Evolutionary conservation across 1,139 yeast genomes (phyloP).

Genomic region (Yamadazyma sp.): DNA sequence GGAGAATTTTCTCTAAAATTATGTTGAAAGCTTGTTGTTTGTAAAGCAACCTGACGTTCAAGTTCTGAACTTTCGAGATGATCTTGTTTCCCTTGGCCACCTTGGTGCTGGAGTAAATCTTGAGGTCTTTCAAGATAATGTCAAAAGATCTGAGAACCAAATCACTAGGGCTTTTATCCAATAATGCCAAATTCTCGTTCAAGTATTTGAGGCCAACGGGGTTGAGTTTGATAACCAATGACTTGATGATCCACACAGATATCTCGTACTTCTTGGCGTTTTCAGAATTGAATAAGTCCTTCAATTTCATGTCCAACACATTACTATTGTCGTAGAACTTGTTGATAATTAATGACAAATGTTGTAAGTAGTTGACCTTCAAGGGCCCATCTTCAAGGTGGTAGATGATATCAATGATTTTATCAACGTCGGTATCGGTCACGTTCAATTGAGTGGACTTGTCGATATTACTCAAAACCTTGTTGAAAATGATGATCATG

Average conservation of each 20-base stretch:
- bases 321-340: conserved; percentile 25
- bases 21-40: conserved; percentile 75
- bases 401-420: conserved; percentile 8
- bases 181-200: conserved; percentile 37
- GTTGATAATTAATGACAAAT: conserved; percentile 59
- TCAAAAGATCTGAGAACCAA: conserved; percentile 59
- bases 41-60: conserved; percentile 64
- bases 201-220: conserved; percentile 41
- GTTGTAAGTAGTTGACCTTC: conserved; percentile 60
- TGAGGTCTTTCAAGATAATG: conserved; percentile 64
- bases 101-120: conserved; percentile 48
- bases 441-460: conserved; percentile 19
- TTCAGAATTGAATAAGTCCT: conserved; percentile 3
- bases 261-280: conserved; percentile 43
- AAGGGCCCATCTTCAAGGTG: conserved; percentile 23
- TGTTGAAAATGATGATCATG: conserved; percentile 48
- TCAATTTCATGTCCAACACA: conserved; percentile 4
- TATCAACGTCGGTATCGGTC: conserved; percentile 11
- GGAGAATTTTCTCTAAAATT: conserved; percentile 48
- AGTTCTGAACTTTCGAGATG: conserved; percentile 52
- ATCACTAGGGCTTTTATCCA: conserved; percentile 26
- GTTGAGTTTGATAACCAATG: conserved; percentile 61
- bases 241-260: conserved; percentile 71
- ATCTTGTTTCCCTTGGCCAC: conserved; percentile 25
- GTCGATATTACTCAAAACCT: conserved; percentile 54